Conservation (phyloP, 306 rosid genomes). For the Lathyrus aphaca region DNA sequence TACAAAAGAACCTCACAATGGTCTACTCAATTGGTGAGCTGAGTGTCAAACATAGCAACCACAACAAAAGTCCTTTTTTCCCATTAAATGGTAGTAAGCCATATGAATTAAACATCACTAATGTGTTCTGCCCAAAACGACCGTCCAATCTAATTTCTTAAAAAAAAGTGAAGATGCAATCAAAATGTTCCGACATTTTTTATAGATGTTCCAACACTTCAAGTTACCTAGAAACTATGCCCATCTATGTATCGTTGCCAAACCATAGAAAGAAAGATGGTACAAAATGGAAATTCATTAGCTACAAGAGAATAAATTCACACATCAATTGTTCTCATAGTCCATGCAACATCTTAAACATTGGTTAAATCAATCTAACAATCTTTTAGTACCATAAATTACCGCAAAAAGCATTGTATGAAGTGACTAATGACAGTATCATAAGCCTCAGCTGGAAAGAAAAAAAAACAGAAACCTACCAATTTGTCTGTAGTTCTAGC, state of each 20-base stretch:
- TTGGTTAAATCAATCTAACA: constrained; percentile 2
- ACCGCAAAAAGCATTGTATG: background rate
- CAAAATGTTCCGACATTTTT: background rate
- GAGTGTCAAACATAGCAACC: background rate
- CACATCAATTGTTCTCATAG: background rate
- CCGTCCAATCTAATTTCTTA: background rate
- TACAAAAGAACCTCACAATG: too few relatives aligned
- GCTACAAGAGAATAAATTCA: constrained; percentile 1
- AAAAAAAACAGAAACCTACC: constrained; percentile 54
- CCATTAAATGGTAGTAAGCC: constrained; percentile 5
- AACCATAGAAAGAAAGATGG: background rate
- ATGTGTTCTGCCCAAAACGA: background rate
- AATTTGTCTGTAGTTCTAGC: constrained; percentile 76
- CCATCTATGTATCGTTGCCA: background rate
- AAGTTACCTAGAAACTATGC: background rate
- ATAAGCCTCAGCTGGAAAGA: constrained; percentile 5
- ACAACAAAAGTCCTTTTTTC: background rate
- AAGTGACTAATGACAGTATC: constrained; percentile 2
- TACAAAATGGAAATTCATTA: background rate
- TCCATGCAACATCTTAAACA: constrained; percentile 17
- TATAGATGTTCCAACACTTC: background rate
- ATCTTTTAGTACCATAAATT: constrained; percentile 5
- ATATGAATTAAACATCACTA: background rate
- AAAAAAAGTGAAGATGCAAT: background rate
- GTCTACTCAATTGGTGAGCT: constrained; percentile 1